Percentiles rank a stretch among this genome's conserved stretches.
phyloP scores from a whole-genome alignment of 768 basidiomycete genomes.

The Leucosporidium scottii region DNA sequence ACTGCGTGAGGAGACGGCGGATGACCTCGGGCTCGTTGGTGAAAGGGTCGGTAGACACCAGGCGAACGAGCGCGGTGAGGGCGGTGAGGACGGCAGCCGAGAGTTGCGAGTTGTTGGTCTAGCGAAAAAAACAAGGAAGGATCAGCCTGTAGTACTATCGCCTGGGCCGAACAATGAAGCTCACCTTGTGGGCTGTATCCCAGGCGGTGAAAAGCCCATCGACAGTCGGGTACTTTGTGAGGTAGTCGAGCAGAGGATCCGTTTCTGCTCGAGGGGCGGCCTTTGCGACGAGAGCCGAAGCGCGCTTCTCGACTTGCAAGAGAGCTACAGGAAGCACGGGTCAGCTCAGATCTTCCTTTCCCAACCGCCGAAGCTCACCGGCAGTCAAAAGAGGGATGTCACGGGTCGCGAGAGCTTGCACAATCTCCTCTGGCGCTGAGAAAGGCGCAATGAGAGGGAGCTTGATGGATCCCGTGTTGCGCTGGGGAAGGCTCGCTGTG shows the following conservation, averaged over 20 bases:
- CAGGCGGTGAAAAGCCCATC: conserved; percentile 28
- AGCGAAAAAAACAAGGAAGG: background rate
- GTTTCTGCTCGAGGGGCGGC: conserved; percentile 5
- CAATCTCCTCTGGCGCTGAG: background rate
- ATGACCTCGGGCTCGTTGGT: conserved; percentile 27
- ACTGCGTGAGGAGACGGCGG: conserved; percentile 26
- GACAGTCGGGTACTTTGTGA: conserved; percentile 16
- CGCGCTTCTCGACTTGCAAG: conserved; percentile 27
- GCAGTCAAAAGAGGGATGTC: background rate
- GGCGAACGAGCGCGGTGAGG: conserved; percentile 29
- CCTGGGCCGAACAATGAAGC: background rate
- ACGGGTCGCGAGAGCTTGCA: background rate
- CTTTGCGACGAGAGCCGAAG: conserved; percentile 14
- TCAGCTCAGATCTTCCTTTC: too few species aligned
- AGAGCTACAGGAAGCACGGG: conserved; percentile 3
- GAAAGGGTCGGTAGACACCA: conserved; percentile 30
- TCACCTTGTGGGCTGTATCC: conserved; percentile 32
- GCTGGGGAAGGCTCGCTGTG: too few species aligned
- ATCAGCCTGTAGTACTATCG: background rate
- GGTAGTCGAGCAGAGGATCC: conserved; percentile 29
- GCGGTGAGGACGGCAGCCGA: conserved; percentile 25
- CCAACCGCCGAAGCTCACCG: too few species aligned
- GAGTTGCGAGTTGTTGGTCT: conserved; percentile 32
- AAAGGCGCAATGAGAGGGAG: too few species aligned
- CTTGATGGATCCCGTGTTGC: too few species aligned